These are phyloP conservation scores for Kodamaea leandrae DNA, from an alignment of 805 yeast species.

Conservation along the genomic window DNA sequence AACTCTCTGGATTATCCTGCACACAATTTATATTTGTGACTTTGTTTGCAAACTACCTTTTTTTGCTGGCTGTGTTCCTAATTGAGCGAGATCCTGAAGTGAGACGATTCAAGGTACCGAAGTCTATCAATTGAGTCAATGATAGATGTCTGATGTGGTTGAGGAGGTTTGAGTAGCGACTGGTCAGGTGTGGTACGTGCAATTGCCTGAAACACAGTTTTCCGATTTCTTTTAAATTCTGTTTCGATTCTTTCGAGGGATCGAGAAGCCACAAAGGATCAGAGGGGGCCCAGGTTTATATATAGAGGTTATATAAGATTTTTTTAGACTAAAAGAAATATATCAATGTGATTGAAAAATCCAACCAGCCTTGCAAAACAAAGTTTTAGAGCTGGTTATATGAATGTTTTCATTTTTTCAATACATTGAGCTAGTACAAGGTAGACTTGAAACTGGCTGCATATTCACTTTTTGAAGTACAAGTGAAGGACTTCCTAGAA, in stretches of 20 bases:
- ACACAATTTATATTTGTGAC: conserved; percentile 6
- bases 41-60: conserved; percentile 5
- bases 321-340: conserved; percentile 1
- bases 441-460: no score
- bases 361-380: conserved; percentile 5
- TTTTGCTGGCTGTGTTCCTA: conserved; percentile 11
- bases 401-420: background rate
- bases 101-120: background rate
- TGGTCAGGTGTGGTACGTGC: no score
- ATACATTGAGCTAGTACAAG: no score
- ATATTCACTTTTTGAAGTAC: no score
- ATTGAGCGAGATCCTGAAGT: conserved; percentile 4
- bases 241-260: background rate
- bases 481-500: no score
- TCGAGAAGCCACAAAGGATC: background rate
- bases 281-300: background rate
- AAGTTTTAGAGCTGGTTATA: conserved; percentile 2
- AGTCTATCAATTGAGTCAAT: conserved; percentile 1
- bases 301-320: background rate
- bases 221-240: background rate
- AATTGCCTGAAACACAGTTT: no score
- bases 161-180: no score
- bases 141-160: background rate
- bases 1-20: conserved; percentile 1
- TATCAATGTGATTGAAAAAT: background rate